A percentile compares a stretch with the other conserved stretches of the same genome.
phyloP scores from a whole-genome alignment of 148 eudicot genomes.

The Rheum nobile region DNA sequence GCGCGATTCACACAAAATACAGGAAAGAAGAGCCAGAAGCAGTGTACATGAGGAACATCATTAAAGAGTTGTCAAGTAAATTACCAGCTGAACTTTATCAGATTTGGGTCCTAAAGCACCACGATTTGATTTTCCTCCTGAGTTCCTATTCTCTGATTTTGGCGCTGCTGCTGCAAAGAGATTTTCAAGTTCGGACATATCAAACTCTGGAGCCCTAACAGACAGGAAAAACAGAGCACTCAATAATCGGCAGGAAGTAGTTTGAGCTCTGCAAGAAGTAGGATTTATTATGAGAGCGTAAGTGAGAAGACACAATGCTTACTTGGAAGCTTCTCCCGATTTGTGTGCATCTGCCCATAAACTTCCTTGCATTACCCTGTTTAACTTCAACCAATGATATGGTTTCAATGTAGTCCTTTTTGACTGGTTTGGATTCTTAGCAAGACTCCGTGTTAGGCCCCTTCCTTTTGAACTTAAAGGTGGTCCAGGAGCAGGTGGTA shows the following conservation, averaged over 20 bases:
- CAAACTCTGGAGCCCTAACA: constrained; percentile 74
- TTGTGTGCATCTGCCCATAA: constrained; percentile 90
- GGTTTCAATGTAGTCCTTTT: constrained; percentile 60
- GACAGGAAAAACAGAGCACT: constrained; percentile 5
- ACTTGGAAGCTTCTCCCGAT: constrained; percentile 74
- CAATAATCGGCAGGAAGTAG: neutral
- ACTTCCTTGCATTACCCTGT: constrained; percentile 79
- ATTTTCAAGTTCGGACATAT: constrained; percentile 77
- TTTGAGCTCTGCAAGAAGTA: neutral
- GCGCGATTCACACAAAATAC: neutral
- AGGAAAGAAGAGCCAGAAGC: neutral
- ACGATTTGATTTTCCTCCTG: constrained; percentile 37
- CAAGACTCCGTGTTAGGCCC: constrained; percentile 19
- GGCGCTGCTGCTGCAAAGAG: constrained; percentile 67
- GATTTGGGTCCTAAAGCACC: constrained; percentile 47
- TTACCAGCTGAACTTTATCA: constrained; percentile 86
- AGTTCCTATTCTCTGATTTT: constrained; percentile 33
- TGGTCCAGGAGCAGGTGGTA: constrained; percentile 62
- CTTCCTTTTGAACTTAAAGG: no score
- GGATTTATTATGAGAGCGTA: neutral
- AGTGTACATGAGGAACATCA: neutral
- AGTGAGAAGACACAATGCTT: constrained; percentile 9
- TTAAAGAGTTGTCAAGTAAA: neutral
- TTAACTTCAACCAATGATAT: constrained; percentile 83
- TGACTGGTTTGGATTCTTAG: constrained; percentile 30